Conservation (phyloP, 2,329 filamentous ascomycete species). For the Aspergillus sojae region DNA sequence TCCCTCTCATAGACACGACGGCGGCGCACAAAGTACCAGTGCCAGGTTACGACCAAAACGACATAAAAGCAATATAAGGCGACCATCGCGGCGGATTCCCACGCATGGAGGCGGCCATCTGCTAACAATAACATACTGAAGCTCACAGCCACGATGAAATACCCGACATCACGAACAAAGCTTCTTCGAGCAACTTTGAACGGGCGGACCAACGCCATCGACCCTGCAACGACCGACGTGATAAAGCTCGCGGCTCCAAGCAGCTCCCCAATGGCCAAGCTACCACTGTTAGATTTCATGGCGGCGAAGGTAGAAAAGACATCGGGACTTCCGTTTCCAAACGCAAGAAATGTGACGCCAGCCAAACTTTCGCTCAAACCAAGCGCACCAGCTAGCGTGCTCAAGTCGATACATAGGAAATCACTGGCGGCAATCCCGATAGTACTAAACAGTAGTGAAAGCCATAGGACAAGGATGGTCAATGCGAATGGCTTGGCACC, state of each 20-base stretch:
- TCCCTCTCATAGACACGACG: slow-evolving; percentile 66
- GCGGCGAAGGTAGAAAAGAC: slow-evolving; percentile 98
- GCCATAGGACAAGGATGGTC: slow-evolving; percentile 74
- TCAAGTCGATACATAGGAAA: slow-evolving; percentile 96
- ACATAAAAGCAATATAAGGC: slow-evolving; percentile 91
- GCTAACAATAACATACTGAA: slow-evolving; percentile 87
- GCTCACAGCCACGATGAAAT: slow-evolving; percentile 83
- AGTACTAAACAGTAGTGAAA: slow-evolving; percentile 88
- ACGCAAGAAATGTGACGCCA: slow-evolving; percentile 92
- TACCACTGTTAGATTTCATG: slow-evolving; percentile 96
- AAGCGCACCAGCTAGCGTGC: slow-evolving; percentile 84
- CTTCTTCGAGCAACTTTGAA: slow-evolving; percentile 88
- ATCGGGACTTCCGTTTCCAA: slow-evolving; percentile 96
- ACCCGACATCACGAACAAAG: slow-evolving; percentile 87
- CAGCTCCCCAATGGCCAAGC: slow-evolving; percentile 90
- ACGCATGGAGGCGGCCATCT: slow-evolving; percentile 80
- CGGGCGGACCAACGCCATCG: slow-evolving; percentile 94
- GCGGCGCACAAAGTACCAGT: slow-evolving; percentile 75
- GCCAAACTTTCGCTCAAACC: slow-evolving; percentile 95
- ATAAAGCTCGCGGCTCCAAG: slow-evolving; percentile 96
- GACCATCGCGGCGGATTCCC: slow-evolving; percentile 92
- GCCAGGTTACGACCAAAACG: slow-evolving; percentile 82
- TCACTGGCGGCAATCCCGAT: slow-evolving; percentile 98
- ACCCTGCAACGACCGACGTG: slow-evolving; percentile 91
- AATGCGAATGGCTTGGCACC: slow-evolving; percentile 77